Evolutionary conservation across 2,329 filamentous ascomycete species (phyloP).

Genomic region (Diplodia sapinea): DNA sequence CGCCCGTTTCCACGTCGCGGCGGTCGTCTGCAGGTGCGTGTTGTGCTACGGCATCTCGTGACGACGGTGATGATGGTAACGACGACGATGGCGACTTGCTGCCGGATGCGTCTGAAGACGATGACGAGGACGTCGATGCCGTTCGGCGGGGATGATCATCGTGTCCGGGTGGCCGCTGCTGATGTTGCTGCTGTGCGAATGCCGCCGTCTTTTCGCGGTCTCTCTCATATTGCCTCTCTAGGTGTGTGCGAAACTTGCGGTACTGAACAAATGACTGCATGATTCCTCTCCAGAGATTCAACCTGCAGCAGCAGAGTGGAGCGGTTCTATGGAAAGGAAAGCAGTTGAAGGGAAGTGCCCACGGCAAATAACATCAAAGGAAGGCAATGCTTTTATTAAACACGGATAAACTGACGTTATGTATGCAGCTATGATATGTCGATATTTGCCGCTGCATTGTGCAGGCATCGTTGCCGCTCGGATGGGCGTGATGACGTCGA

Average conservation of each 20-base stretch:
- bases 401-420: background rate
- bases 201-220: conserved; percentile 30
- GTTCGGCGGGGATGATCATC: too few relatives aligned
- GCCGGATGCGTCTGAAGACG: background rate
- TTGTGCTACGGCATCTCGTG: too few relatives aligned
- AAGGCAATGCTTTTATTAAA: background rate
- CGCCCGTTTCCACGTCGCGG: conserved; percentile 2
- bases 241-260: conserved; percentile 34
- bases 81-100: background rate
- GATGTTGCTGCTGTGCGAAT: background rate
- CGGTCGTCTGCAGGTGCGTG: background rate
- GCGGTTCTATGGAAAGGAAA: background rate
- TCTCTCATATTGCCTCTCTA: conserved; percentile 33
- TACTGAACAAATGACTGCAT: conserved; percentile 42
- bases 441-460: background rate
- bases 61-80: too few relatives aligned
- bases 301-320: background rate
- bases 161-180: background rate
- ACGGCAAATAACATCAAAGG: background rate
- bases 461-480: too few relatives aligned
- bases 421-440: background rate
- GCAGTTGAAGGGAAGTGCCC: background rate
- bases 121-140: conserved; percentile 1
- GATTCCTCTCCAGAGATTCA: background rate
- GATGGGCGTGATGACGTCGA: conserved; percentile 12